Base-by-base conservation (phyloP, 495 filamentous ascomycete species). In the Xylaria telfairii region DNA sequence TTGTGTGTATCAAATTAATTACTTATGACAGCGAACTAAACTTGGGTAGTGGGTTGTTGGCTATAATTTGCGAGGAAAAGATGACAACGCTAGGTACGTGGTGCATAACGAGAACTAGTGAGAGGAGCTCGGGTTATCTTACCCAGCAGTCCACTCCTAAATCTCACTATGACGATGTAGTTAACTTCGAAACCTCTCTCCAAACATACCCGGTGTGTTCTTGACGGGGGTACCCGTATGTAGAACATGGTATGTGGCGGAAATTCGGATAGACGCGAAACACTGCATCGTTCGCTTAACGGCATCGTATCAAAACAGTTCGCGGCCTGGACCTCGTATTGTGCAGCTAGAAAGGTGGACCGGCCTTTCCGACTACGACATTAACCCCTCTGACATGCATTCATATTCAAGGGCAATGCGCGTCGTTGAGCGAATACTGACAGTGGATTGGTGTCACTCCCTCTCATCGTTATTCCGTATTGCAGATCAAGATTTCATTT, bases 291-390 rank as follows among this genome's bases (percentile, higher is more conserved):
- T 37, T 59, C 56, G 17, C 56, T 37, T 37, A n/a, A 37, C 37
- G 30, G 19, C 30, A 37, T 13, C 17, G 21, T 37, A 21, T 59
- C 30, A 6, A 59, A 21, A 59, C 10, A 21, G 32, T 9, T 12
- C 19, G 56, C 7, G 37, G 19, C 17, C 56, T 28, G 2, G 34
- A 32, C 17, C 7, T 19, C 19, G 15, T 47, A 46, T 44, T 3
- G 12, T 26, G 59, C 6, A 62, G n/a, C 34, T 28, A 37, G 26
- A 12, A 7, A 8, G 5, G 13, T 17, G 7, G 9, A 13, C 28
- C 61, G n/a, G 41, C 21, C 21, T 41, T 64, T 64, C 61, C 61
- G 39, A 34, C 39, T 64, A 32, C 19, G 7, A 47, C 61, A n/a
- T 41, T 7, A 32, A 42, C 34, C n/a, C 21, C 56, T 41, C 37